Percentiles rank a stretch among this genome's conserved stretches.
These are phyloP conservation scores for Bacidia rubella DNA, from an alignment of 495 filamentous ascomycete species.

Conservation along the genomic window DNA sequence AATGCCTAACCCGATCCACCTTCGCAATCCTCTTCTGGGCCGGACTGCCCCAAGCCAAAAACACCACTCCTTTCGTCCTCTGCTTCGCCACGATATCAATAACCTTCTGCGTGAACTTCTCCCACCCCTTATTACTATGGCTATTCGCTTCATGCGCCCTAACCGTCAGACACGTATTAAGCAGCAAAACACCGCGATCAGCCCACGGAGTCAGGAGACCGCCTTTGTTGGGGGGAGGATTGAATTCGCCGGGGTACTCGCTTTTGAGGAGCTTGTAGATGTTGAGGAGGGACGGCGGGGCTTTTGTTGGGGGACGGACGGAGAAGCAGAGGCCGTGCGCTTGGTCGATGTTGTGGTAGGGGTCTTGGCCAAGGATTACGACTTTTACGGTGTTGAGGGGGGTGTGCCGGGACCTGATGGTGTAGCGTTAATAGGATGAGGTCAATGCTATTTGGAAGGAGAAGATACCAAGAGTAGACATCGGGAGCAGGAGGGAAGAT, in stretches of 20 bases:
- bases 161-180: slow-evolving; percentile 90
- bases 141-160: slow-evolving; percentile 73
- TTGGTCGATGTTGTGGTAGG: slow-evolving; percentile 92
- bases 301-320: slow-evolving; percentile 73
- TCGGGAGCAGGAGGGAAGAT: slow-evolving; percentile 78
- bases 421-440: no score
- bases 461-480: slow-evolving; percentile 77
- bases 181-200: slow-evolving; percentile 73
- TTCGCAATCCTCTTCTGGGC: slow-evolving; percentile 60
- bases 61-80: slow-evolving; percentile 70
- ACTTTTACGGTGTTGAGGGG: slow-evolving; percentile 75
- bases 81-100: slow-evolving; percentile 73
- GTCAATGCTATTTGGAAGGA: not conserved
- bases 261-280: slow-evolving; percentile 78
- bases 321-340: slow-evolving; percentile 93
- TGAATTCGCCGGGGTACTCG: slow-evolving; percentile 68
- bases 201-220: slow-evolving; percentile 89
- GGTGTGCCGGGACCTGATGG: slow-evolving; percentile 69
- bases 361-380: slow-evolving; percentile 90
- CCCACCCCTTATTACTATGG: slow-evolving; percentile 78
- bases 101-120: slow-evolving; percentile 76
- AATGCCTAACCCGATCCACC: slow-evolving; percentile 57
- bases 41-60: slow-evolving; percentile 81
- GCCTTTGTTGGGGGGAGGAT: slow-evolving; percentile 54
- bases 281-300: slow-evolving; percentile 77